A percentile compares a stretch with the other conserved stretches of the same genome.
Evolutionary conservation across 164 flowering plant genomes (phyloP).

Genomic region (Houttuynia cordata): DNA sequence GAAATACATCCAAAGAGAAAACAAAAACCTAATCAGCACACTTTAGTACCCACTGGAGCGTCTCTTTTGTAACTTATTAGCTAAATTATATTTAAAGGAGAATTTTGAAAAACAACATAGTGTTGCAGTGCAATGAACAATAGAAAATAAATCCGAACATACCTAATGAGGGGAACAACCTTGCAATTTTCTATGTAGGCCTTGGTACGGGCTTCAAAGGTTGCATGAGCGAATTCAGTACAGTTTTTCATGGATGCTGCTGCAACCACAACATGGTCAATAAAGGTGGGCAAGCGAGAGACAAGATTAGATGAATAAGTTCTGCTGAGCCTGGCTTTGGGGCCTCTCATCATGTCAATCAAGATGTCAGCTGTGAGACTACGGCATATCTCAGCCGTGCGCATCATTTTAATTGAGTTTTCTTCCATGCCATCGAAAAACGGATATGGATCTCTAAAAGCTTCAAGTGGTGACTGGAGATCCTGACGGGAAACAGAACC

Average conservation of each 20-base stretch:
- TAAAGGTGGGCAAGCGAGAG: conserved; percentile 30
- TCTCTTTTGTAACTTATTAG: no score
- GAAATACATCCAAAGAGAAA: not conserved
- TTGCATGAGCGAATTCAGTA: conserved; percentile 38
- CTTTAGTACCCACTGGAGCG: not conserved
- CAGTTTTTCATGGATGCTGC: conserved; percentile 60
- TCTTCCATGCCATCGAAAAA: conserved; percentile 9
- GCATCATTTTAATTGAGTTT: conserved; percentile 38
- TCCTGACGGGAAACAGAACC: conserved; percentile 16
- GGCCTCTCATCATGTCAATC: conserved; percentile 41
- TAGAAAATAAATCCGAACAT: not conserved
- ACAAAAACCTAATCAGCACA: not conserved
- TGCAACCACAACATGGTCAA: conserved; percentile 67
- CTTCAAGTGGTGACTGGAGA: conserved; percentile 17
- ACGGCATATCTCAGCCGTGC: conserved; percentile 63
- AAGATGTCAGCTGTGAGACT: conserved; percentile 55
- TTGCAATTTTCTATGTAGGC: conserved; percentile 38
- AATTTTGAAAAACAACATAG: no score
- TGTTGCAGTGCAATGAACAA: not conserved
- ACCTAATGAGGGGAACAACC: conserved; percentile 75
- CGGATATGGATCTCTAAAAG: not conserved
- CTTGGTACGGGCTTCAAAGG: conserved; percentile 58
- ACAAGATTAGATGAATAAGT: conserved; percentile 58
- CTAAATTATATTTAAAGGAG: no score
- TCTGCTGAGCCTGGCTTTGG: conserved; percentile 68